A percentile compares a stretch with the other conserved stretches of the same genome.
Evolutionary conservation across 352 stramenopile species (phyloP).

Genomic region (Phytophthora multivora): DNA sequence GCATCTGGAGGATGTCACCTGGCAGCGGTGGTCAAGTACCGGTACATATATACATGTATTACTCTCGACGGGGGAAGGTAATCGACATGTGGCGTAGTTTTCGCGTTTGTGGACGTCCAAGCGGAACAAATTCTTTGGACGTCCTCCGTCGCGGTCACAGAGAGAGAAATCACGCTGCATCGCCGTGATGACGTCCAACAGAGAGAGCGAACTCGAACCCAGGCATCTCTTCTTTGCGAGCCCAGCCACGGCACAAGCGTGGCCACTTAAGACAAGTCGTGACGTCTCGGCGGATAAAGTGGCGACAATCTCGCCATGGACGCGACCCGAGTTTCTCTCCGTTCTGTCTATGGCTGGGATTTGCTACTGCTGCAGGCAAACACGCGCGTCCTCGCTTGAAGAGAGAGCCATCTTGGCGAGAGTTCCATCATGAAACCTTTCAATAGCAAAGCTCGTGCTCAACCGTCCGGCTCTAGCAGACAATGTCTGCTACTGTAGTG

Average conservation of each 20-base stretch:
- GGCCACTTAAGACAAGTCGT: background rate
- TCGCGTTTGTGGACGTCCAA: background rate
- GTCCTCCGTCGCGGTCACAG: no score
- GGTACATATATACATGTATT: no score
- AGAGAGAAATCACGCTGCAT: no score
- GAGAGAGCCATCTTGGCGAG: no score
- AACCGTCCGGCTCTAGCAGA: slow-evolving; percentile 6
- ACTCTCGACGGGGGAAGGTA: background rate
- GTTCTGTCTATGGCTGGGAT: slow-evolving; percentile 22
- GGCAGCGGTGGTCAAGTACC: no score
- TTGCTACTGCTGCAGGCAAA: slow-evolving; percentile 18
- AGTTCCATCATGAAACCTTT: background rate
- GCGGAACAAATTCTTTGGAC: background rate
- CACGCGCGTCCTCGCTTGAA: background rate
- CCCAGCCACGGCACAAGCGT: background rate
- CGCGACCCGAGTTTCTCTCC: slow-evolving; percentile 14
- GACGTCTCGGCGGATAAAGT: slow-evolving; percentile 8
- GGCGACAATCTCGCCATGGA: slow-evolving; percentile 5
- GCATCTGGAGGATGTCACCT: slow-evolving; percentile 20
- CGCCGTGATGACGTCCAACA: slow-evolving; percentile 1
- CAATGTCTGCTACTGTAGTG: no score
- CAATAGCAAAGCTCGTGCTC: slow-evolving; percentile 17
- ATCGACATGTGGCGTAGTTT: background rate
- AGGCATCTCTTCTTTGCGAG: slow-evolving; percentile 21
- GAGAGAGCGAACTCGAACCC: slow-evolving; percentile 11